A percentile compares a stretch with the other conserved stretches of the same genome.
Evolutionary conservation across 148 eudicot genomes (phyloP).

Genomic region (Amaranthus palmeri): DNA sequence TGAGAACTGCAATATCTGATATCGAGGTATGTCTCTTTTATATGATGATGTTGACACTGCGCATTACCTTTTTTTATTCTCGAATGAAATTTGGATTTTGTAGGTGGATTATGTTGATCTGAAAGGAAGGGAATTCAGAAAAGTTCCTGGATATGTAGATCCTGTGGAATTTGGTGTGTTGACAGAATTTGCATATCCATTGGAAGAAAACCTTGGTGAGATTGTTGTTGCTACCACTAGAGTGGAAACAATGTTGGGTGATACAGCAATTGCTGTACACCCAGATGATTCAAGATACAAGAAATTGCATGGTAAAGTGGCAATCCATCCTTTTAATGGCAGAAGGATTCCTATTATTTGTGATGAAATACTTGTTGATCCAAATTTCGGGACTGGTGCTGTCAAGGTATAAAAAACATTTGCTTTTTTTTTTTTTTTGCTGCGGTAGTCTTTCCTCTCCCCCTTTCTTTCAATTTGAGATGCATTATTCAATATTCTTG

Average conservation of each 20-base stretch:
- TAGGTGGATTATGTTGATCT: slow-evolving; percentile 85
- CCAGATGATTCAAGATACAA: slow-evolving; percentile 79
- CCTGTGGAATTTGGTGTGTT: slow-evolving; percentile 84
- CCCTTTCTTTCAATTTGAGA: not conserved
- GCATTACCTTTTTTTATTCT: not conserved
- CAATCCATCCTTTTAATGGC: slow-evolving; percentile 87
- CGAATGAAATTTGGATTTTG: slow-evolving; percentile 19
- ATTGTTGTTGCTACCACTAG: slow-evolving; percentile 96
- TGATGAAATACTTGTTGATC: slow-evolving; percentile 78
- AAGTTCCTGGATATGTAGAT: slow-evolving; percentile 78
- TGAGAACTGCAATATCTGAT: slow-evolving; percentile 91
- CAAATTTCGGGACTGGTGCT: slow-evolving; percentile 89
- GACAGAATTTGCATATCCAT: slow-evolving; percentile 86
- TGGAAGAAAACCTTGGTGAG: slow-evolving; percentile 71
- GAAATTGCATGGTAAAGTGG: slow-evolving; percentile 78
- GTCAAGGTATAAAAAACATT: slow-evolving; percentile 57
- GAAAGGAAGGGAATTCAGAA: slow-evolving; percentile 62
- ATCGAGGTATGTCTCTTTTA: slow-evolving; percentile 56
- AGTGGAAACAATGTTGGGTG: slow-evolving; percentile 97
- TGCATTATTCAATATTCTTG: slow-evolving; percentile 23
- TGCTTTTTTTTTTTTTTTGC: not conserved
- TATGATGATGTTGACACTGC: not conserved
- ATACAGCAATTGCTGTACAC: slow-evolving; percentile 92
- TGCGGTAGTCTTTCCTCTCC: not conserved
- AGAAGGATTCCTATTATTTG: slow-evolving; percentile 82